Conservation (phyloP, 1,284 basidiomycete genomes). For the Ceratobasidium sp. region DNA sequence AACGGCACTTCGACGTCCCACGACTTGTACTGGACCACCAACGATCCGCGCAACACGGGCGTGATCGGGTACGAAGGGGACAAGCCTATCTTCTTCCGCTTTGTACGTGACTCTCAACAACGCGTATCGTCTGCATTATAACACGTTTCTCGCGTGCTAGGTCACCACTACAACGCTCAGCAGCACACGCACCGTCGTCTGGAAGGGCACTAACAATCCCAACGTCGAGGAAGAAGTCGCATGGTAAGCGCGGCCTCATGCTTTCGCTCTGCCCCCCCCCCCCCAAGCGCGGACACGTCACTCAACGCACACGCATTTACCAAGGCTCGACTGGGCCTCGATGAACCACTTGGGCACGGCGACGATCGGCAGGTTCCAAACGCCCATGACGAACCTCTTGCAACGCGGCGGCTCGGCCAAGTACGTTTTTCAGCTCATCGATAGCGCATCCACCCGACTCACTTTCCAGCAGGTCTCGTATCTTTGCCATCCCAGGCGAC, state of each 20-base stretch:
- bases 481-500: conserved; percentile 36
- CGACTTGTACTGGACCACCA: conserved; percentile 67
- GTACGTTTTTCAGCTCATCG: conserved; percentile 18
- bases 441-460: conserved; percentile 5
- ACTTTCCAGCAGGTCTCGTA: conserved; percentile 1
- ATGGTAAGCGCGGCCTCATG: conserved; percentile 8
- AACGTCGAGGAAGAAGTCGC: conserved; percentile 37
- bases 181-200: conserved; percentile 37
- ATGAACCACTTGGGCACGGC: conserved; percentile 36
- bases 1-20: conserved; percentile 44
- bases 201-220: conserved; percentile 35
- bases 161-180: conserved; percentile 32
- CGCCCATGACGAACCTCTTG: conserved; percentile 34
- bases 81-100: conserved; percentile 45
- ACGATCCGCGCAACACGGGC: conserved; percentile 68
- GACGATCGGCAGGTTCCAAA: conserved; percentile 33
- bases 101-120: conserved; percentile 7
- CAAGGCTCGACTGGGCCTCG: conserved; percentile 34
- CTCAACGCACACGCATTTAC: background rate
- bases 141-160: background rate
- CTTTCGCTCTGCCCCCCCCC: background rate
- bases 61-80: conserved; percentile 70
- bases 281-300: conserved; percentile 3
- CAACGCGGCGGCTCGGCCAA: conserved; percentile 13
- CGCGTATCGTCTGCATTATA: background rate